A percentile compares a stretch with the other conserved stretches of the same genome.
Evolutionary conservation across 176 grass and related monocot species (phyloP).

Genomic region (Neostapfia colusana): DNA sequence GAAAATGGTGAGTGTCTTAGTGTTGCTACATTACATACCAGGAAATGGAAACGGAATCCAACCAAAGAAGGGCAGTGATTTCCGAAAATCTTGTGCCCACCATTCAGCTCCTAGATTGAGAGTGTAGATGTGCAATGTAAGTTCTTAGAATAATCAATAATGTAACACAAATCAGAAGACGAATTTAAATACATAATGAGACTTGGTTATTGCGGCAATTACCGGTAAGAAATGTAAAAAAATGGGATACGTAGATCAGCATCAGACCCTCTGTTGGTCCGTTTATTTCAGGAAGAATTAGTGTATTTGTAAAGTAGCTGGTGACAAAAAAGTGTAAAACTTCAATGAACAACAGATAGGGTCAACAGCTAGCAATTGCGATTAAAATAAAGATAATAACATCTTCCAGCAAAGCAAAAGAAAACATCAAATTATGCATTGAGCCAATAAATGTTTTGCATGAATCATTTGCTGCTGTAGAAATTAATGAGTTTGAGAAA

Average conservation of each 20-base stretch:
- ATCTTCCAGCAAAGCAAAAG: neutral
- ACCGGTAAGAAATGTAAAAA: constrained; percentile 84
- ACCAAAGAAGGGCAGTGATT: constrained; percentile 75
- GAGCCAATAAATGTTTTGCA: neutral
- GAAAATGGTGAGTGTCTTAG: neutral
- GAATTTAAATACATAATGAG: neutral
- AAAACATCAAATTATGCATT: neutral
- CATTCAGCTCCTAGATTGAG: constrained; percentile 84
- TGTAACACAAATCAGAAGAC: constrained; percentile 1
- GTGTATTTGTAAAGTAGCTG: constrained; percentile 97
- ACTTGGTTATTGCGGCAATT: constrained; percentile 16
- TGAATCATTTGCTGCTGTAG: neutral
- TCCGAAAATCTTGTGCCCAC: constrained; percentile 97
- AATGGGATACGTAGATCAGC: constrained; percentile 88
- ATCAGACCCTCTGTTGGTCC: constrained; percentile 98
- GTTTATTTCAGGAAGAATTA: constrained; percentile 88
- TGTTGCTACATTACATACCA: constrained; percentile 47
- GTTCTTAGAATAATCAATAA: neutral
- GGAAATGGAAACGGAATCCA: constrained; percentile 87
- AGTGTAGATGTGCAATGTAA: neutral
- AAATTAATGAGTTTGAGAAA: constrained; percentile 13
- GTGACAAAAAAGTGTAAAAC: constrained; percentile 21
- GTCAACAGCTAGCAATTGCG: neutral
- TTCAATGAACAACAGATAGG: constrained; percentile 19
- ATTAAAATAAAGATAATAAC: constrained; percentile 34